phyloP scores from a whole-genome alignment of 179 eudicot genomes.

The Patellifolia procumbens region DNA sequence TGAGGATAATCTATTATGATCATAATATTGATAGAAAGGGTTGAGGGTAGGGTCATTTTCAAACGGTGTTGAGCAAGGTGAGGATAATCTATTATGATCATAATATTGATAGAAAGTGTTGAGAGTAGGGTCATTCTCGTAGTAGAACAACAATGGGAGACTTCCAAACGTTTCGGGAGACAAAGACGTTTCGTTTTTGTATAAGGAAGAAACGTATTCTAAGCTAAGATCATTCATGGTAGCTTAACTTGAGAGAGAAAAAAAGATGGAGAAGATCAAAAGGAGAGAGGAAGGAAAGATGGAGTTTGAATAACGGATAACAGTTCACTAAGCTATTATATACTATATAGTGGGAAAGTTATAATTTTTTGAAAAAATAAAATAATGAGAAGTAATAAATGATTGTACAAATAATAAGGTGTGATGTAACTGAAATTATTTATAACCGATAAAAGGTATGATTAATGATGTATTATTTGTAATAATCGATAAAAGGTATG shows the following conservation, averaged over 20 bases:
- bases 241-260: neutral
- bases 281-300: neutral
- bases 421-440: neutral
- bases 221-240: slow-evolving; percentile 24
- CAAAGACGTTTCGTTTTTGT: neutral
- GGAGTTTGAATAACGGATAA: too few species aligned
- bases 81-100: neutral
- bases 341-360: slow-evolving; percentile 20
- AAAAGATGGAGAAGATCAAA: neutral
- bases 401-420: neutral
- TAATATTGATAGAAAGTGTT: neutral
- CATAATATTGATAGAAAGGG: neutral
- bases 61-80: neutral
- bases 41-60: neutral
- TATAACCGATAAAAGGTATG: neutral
- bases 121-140: neutral
- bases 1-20: neutral
- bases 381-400: neutral
- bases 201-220: slow-evolving; percentile 22
- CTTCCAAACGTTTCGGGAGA: slow-evolving; percentile 25
- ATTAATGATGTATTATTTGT: neutral
- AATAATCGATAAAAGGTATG: neutral
- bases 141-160: neutral
- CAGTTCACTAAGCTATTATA: neutral
- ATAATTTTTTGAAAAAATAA: too few species aligned